A percentile compares a stretch with the other conserved stretches of the same genome.
Conservation (phyloP, 164 flowering plant genomes). For the Vitis vinifera region DNA sequence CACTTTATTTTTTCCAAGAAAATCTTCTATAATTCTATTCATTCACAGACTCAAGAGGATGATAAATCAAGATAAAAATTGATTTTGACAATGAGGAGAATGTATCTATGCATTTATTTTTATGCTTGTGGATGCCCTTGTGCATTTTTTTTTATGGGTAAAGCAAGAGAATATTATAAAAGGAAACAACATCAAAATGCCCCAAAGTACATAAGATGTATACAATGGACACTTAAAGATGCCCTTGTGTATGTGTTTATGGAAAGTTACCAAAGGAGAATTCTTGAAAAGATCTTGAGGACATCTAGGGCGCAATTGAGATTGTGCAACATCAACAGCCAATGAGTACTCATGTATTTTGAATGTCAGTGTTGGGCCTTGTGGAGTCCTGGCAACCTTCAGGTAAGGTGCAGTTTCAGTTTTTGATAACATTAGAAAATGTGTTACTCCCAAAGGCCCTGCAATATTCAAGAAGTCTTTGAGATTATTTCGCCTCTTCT, state of each 20-base stretch:
- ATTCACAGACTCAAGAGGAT: too few relatives aligned
- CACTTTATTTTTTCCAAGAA: too few relatives aligned
- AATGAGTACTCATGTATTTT: conserved; percentile 80
- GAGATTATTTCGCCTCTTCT: conserved; percentile 78
- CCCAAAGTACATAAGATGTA: too few relatives aligned
- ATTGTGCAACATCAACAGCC: conserved; percentile 76
- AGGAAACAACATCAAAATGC: too few relatives aligned
- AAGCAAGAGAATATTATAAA: too few relatives aligned
- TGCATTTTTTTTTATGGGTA: too few relatives aligned
- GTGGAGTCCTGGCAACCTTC: conserved; percentile 90
- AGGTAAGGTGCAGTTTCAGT: conserved; percentile 65
- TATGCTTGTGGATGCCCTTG: too few relatives aligned
- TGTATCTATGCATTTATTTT: too few relatives aligned
- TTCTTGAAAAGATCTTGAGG: conserved; percentile 83
- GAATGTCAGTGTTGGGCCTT: conserved; percentile 92
- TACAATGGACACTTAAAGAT: too few relatives aligned
- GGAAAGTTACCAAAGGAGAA: conserved; percentile 71
- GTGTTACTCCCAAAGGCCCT: conserved; percentile 98
- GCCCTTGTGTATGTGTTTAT: background rate
- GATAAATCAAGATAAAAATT: too few relatives aligned
- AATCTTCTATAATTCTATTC: too few relatives aligned
- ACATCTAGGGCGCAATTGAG: conserved; percentile 86
- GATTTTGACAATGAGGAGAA: too few relatives aligned
- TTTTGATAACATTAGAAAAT: conserved; percentile 89
- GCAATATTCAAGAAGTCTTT: conserved; percentile 91